Evolutionary conservation across 768 basidiomycete species (phyloP).

Genomic region (Rhizopogon sp.): DNA sequence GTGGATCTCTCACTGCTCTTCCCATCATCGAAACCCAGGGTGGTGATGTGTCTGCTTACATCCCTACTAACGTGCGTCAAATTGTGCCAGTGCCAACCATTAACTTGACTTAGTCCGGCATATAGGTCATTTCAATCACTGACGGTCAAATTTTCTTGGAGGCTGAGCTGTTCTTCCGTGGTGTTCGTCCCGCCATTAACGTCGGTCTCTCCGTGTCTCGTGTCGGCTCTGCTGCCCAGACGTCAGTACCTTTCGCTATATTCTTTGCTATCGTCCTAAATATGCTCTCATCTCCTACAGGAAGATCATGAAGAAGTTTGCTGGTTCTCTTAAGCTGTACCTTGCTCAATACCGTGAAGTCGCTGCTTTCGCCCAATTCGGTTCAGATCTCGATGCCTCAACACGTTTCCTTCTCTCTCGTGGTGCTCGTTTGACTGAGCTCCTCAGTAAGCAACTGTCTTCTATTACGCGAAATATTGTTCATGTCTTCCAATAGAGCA

Average conservation of each 20-base stretch:
- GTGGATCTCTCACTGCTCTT: conserved; percentile 96
- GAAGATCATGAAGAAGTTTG: conserved; percentile 99
- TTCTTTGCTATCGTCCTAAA: background rate
- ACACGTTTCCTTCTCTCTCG: conserved; percentile 97
- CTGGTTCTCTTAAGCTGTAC: conserved; percentile 99
- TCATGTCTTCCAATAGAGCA: conserved; percentile 57
- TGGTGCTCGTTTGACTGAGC: conserved; percentile 98
- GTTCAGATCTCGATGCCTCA: conserved; percentile 99
- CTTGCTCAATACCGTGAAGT: conserved; percentile 99
- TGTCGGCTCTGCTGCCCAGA: conserved; percentile 99
- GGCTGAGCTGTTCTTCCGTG: conserved; percentile 99
- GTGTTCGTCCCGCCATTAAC: conserved; percentile 99
- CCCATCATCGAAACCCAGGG: conserved; percentile 99
- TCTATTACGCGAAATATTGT: conserved; percentile 9
- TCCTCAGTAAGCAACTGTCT: conserved; percentile 58
- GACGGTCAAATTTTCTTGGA: conserved; percentile 99
- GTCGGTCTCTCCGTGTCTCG: conserved; percentile 99
- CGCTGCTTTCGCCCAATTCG: conserved; percentile 98
- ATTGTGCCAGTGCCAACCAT: background rate
- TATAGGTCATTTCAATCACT: conserved; percentile 97
- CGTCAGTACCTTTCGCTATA: conserved; percentile 49
- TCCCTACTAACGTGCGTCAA: conserved; percentile 77
- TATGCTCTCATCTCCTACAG: conserved; percentile 29
- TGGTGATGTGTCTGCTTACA: conserved; percentile 99
- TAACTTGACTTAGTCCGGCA: background rate